These are phyloP conservation scores for Diplodia seriata DNA, from an alignment of 2,329 filamentous ascomycete species.

Conservation along the genomic window DNA sequence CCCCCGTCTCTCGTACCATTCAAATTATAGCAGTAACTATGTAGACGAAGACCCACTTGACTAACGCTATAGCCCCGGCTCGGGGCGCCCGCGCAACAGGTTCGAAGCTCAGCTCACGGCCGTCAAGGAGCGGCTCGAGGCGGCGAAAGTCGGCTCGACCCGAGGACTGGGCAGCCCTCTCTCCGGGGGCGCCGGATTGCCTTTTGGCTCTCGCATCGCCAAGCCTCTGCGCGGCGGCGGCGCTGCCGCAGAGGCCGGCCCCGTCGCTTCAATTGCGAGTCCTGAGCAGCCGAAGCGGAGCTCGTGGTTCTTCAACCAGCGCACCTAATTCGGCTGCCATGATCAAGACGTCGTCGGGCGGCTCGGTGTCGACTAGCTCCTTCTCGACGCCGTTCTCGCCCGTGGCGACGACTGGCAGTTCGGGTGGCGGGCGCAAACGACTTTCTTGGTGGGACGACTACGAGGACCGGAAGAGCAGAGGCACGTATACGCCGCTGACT, in stretches of 20 bases:
- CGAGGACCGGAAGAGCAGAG: conserved; percentile 22
- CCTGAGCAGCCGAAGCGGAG: conserved; percentile 69
- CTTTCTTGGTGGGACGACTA: conserved; percentile 31
- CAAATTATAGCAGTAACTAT: conserved; percentile 29
- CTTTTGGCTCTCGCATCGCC: conserved; percentile 63
- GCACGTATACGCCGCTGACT: conserved; percentile 22
- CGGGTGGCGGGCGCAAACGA: conserved; percentile 30
- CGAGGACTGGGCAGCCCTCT: conserved; percentile 76
- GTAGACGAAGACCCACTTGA: conserved; percentile 31
- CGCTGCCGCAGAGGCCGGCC: conserved; percentile 49
- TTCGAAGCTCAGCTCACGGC: conserved; percentile 97
- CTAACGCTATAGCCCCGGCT: conserved; percentile 28
- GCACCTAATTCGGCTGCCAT: conserved; percentile 35
- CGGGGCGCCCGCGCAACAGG: conserved; percentile 57
- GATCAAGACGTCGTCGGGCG: neutral
- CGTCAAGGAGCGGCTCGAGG: conserved; percentile 96
- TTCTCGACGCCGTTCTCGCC: conserved; percentile 22
- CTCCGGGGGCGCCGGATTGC: conserved; percentile 71
- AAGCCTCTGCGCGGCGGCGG: conserved; percentile 68
- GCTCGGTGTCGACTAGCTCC: conserved; percentile 8
- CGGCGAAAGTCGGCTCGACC: conserved; percentile 89
- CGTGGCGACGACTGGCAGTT: conserved; percentile 8
- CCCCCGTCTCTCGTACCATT: conserved; percentile 21
- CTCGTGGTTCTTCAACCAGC: conserved; percentile 77
- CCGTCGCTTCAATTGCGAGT: conserved; percentile 41